phyloP scores from a whole-genome alignment of 352 stramenopile species.

The Globisporangium splendens region DNA sequence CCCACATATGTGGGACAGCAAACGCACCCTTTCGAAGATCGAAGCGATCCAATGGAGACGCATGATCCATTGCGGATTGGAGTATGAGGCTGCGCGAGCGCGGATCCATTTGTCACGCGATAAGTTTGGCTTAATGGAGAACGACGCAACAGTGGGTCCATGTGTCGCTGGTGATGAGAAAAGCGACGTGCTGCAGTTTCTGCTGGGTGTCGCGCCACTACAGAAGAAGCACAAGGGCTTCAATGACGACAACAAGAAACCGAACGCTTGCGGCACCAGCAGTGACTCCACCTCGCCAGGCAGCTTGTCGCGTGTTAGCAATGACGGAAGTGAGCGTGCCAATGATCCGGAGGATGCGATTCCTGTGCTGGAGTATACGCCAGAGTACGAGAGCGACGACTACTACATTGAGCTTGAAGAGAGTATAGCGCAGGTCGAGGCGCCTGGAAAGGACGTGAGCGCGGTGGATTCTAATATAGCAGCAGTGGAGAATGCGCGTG shows the following conservation, averaged over 20 bases:
- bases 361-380: slow-evolving; percentile 18
- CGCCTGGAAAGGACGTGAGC: not conserved
- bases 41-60: no score
- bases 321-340: not conserved
- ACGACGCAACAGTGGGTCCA: slow-evolving; percentile 10
- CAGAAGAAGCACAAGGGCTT: not conserved
- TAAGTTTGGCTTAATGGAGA: no score
- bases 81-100: no score
- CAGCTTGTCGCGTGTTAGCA: no score
- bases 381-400: slow-evolving; percentile 16
- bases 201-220: slow-evolving; percentile 18
- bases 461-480: no score
- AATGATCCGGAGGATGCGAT: not conserved
- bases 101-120: no score
- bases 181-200: slow-evolving; percentile 26
- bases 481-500: not conserved
- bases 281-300: not conserved
- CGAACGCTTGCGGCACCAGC: not conserved
- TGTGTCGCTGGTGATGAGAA: not conserved
- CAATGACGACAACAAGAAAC: not conserved
- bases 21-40: no score
- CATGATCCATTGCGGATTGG: no score
- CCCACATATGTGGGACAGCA: no score
- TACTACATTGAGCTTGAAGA: slow-evolving; percentile 6
- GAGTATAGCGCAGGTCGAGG: not conserved